Evolutionary conservation across 1,139 yeast species (phyloP).

Genomic region (Pneumocystis canis): DNA sequence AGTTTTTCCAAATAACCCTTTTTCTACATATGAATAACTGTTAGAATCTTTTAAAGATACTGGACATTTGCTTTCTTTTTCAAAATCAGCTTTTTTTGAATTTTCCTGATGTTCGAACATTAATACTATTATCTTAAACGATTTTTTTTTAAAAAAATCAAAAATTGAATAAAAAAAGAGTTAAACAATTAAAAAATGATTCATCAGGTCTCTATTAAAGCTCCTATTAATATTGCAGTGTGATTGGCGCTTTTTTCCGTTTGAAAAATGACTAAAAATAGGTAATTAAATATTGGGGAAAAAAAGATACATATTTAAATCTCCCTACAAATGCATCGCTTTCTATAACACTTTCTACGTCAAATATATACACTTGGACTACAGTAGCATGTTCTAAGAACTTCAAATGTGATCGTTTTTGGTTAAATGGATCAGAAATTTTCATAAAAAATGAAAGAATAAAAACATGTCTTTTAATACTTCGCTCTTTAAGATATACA

Average conservation of each 20-base stretch:
- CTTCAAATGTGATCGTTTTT: slow-evolving; percentile 50
- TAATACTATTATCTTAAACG: neutral
- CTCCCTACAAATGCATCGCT: slow-evolving; percentile 92
- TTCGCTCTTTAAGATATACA: slow-evolving; percentile 48
- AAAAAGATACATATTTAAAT: slow-evolving; percentile 72
- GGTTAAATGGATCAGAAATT: slow-evolving; percentile 68
- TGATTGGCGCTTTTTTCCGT: slow-evolving; percentile 19
- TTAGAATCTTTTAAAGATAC: neutral
- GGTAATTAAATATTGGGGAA: slow-evolving; percentile 98
- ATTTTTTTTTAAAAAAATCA: neutral
- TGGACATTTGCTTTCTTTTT: neutral
- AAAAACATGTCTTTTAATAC: slow-evolving; percentile 61
- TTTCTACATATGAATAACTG: neutral
- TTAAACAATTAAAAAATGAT: neutral
- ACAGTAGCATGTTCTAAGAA: slow-evolving; percentile 57
- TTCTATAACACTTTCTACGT: slow-evolving; percentile 82
- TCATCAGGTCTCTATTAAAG: slow-evolving; percentile 67
- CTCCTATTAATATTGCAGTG: slow-evolving; percentile 95
- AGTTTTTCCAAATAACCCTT: neutral
- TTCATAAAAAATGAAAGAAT: slow-evolving; percentile 55
- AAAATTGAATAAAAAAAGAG: neutral
- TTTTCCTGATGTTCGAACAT: neutral
- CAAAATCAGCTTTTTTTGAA: neutral
- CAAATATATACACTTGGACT: slow-evolving; percentile 79
- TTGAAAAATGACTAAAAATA: slow-evolving; percentile 16